Percentiles rank a stretch among this genome's conserved stretches.
phyloP scores from a whole-genome alignment of 2,329 filamentous ascomycete genomes.

The Seiridium unicorne region DNA sequence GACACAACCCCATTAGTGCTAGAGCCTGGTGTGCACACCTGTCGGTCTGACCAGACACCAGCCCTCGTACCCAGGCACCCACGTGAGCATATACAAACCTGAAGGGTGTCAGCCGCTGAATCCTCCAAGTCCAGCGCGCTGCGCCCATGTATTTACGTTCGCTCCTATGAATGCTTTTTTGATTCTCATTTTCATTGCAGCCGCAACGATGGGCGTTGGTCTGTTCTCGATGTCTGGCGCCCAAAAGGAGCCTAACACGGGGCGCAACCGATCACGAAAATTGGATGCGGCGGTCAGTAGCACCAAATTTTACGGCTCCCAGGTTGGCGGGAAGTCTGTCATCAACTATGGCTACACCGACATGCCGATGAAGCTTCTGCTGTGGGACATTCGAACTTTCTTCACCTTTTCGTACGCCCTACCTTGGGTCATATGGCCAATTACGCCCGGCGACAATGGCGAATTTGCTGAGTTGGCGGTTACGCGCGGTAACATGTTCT shows the following conservation, averaged over 20 bases:
- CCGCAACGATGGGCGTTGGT: not conserved
- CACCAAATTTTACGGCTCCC: conserved; percentile 57
- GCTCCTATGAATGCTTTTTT: not conserved
- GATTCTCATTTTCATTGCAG: not conserved
- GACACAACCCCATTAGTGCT: not conserved
- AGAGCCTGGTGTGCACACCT: not conserved
- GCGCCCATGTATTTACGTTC: not conserved
- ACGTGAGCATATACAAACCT: not conserved
- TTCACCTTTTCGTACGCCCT: conserved; percentile 54
- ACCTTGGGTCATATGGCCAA: conserved; percentile 60
- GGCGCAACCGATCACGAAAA: conserved; percentile 3
- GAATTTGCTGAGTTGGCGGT: conserved; percentile 64
- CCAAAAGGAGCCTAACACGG: not conserved
- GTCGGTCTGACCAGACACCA: not conserved
- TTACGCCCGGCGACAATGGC: conserved; percentile 44
- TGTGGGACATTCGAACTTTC: conserved; percentile 54
- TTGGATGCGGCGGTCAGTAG: conserved; percentile 11
- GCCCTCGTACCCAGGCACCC: not conserved
- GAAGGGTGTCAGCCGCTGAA: not conserved
- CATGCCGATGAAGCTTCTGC: conserved; percentile 47
- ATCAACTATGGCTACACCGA: conserved; percentile 63
- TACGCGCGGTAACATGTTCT: conserved; percentile 54
- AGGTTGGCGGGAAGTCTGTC: conserved; percentile 55
- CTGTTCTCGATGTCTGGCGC: conserved; percentile 1
- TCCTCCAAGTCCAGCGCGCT: too few species aligned